Evolutionary conservation across 164 flowering plant species (phyloP).

Genomic region (Berberis thunbergii): DNA sequence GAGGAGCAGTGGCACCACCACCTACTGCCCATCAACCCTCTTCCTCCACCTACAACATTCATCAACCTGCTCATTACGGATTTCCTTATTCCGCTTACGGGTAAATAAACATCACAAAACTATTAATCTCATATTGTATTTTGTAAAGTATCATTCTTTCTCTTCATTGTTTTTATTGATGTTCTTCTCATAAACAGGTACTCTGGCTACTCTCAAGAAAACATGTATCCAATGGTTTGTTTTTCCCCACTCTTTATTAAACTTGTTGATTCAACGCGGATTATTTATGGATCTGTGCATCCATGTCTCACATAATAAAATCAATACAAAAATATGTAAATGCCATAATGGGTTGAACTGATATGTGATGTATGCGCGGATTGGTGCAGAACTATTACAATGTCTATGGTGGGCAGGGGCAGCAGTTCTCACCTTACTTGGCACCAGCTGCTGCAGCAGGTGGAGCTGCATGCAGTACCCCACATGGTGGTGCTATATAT

Average conservation of each 20-base stretch:
- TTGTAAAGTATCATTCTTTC: neutral
- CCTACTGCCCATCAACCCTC: conserved; percentile 32
- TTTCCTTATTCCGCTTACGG: conserved; percentile 55
- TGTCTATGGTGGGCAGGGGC: conserved; percentile 50
- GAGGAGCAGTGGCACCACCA: conserved; percentile 17
- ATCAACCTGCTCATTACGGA: conserved; percentile 41
- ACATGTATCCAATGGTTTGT: conserved; percentile 53
- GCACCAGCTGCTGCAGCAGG: conserved; percentile 27
- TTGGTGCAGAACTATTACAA: conserved; percentile 46
- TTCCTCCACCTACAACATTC: conserved; percentile 30
- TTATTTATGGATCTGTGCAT: neutral
- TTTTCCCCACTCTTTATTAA: neutral
- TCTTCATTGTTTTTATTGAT: neutral
- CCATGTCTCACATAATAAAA: neutral
- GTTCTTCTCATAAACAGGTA: conserved; percentile 23
- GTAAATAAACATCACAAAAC: conserved; percentile 18
- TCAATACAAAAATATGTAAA: neutral
- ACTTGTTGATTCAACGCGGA: neutral
- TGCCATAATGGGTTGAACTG: neutral
- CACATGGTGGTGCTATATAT: conserved; percentile 19
- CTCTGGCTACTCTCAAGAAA: conserved; percentile 49
- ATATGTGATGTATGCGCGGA: neutral
- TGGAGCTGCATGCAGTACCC: neutral
- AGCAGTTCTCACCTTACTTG: conserved; percentile 43
- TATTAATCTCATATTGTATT: neutral